phyloP scores from a whole-genome alignment of 2,329 filamentous ascomycete genomes.

The Aspergillus fumigatiaffinis region DNA sequence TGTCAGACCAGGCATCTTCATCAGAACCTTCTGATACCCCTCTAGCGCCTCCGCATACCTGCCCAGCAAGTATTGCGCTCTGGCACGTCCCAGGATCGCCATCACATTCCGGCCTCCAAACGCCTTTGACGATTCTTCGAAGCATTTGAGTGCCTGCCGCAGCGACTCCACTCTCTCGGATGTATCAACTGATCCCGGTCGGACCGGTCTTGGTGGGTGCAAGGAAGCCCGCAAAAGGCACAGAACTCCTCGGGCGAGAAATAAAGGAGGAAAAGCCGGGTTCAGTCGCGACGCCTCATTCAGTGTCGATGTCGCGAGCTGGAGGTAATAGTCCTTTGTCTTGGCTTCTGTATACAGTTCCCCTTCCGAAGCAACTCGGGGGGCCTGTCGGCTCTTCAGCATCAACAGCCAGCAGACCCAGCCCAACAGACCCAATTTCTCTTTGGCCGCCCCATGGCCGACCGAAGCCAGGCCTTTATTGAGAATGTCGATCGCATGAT shows the following conservation, averaged over 20 bases:
- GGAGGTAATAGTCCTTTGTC: slow-evolving; percentile 90
- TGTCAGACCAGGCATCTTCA: slow-evolving; percentile 78
- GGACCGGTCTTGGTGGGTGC: slow-evolving; percentile 66
- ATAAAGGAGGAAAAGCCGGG: slow-evolving; percentile 85
- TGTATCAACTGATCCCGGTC: slow-evolving; percentile 60
- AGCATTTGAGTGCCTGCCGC: slow-evolving; percentile 82
- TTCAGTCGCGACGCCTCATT: slow-evolving; percentile 96
- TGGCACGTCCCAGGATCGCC: slow-evolving; percentile 83
- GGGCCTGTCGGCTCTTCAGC: slow-evolving; percentile 80
- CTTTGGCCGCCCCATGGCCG: slow-evolving; percentile 65
- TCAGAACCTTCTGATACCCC: slow-evolving; percentile 80
- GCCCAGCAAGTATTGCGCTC: slow-evolving; percentile 79
- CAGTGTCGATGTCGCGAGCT: slow-evolving; percentile 81
- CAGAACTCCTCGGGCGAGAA: slow-evolving; percentile 84
- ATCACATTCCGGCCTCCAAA: slow-evolving; percentile 87
- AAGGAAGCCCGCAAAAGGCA: slow-evolving; percentile 83
- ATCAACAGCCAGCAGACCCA: slow-evolving; percentile 89
- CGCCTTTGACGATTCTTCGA: slow-evolving; percentile 85
- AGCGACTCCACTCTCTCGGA: slow-evolving; percentile 73
- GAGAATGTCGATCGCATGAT: slow-evolving; percentile 70
- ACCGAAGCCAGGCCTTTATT: slow-evolving; percentile 72
- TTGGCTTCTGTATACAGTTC: slow-evolving; percentile 66
- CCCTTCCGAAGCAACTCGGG: slow-evolving; percentile 62
- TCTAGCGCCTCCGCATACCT: slow-evolving; percentile 80
- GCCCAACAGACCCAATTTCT: slow-evolving; percentile 79